phyloP scores from a whole-genome alignment of 345 rosid species.

The Populus euphratica region DNA sequence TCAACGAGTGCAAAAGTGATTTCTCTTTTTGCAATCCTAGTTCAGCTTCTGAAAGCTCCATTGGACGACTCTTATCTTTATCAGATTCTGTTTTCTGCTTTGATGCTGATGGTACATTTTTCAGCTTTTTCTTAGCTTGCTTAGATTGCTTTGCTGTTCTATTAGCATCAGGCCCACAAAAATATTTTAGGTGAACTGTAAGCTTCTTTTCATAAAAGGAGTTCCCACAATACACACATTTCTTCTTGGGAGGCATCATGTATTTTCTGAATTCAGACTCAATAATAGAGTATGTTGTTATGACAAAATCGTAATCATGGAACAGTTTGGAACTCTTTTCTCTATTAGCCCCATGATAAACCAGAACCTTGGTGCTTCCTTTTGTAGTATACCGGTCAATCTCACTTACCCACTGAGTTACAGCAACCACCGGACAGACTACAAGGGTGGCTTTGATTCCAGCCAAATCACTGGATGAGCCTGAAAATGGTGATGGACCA shows the following conservation, averaged over 20 bases:
- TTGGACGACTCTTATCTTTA: slow-evolving; percentile 3
- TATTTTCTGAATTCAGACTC: slow-evolving; percentile 73
- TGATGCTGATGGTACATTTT: slow-evolving; percentile 12
- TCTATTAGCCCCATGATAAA: slow-evolving; percentile 78
- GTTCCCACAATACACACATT: slow-evolving; percentile 65
- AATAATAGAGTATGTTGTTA: slow-evolving; percentile 78
- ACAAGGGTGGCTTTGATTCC: slow-evolving; percentile 65
- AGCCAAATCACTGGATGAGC: slow-evolving; percentile 35
- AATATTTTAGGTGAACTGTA: slow-evolving; percentile 51
- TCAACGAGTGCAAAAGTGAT: slow-evolving; percentile 71
- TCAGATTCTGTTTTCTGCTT: slow-evolving; percentile 22
- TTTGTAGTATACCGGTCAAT: slow-evolving; percentile 62
- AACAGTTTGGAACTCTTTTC: slow-evolving; percentile 50
- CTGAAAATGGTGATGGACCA: slow-evolving; percentile 16
- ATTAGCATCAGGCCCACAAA: slow-evolving; percentile 74
- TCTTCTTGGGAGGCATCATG: slow-evolving; percentile 63
- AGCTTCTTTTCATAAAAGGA: slow-evolving; percentile 48
- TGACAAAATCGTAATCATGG: slow-evolving; percentile 68
- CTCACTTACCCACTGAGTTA: slow-evolving; percentile 88
- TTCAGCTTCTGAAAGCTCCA: slow-evolving; percentile 12
- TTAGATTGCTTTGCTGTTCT: slow-evolving; percentile 80
- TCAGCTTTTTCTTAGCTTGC: slow-evolving; percentile 62
- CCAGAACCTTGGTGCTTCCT: slow-evolving; percentile 76
- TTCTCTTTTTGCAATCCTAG: slow-evolving; percentile 30
- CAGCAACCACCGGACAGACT: slow-evolving; percentile 88